Conservation (phyloP, 345 rosid genomes). For the Citrus trifoliata region DNA sequence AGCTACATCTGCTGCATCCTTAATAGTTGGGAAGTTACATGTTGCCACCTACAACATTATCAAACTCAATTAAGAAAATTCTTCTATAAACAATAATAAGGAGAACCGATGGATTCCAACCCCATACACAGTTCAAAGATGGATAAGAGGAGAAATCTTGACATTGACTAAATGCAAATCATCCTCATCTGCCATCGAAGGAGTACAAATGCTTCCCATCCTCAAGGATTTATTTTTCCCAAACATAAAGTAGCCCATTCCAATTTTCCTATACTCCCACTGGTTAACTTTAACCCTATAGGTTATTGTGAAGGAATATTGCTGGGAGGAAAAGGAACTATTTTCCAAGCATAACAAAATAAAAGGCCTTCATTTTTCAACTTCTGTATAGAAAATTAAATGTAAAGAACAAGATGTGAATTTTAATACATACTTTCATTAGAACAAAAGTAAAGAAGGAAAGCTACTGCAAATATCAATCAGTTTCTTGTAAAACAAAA, state of each 20-base stretch:
- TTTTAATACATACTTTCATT: background rate
- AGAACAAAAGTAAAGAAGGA: background rate
- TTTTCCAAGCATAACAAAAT: background rate
- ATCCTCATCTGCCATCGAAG: background rate
- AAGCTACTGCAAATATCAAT: background rate
- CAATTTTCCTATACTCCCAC: background rate
- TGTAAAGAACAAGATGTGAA: background rate
- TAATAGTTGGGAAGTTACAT: slow-evolving; percentile 87
- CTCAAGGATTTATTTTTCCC: background rate
- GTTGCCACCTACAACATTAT: slow-evolving; percentile 70
- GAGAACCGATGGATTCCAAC: background rate
- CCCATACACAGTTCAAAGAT: background rate
- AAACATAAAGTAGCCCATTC: background rate
- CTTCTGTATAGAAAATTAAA: background rate
- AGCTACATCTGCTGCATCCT: slow-evolving; percentile 98
- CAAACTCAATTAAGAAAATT: background rate
- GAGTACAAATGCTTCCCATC: background rate
- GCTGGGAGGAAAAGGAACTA: background rate
- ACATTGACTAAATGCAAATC: background rate
- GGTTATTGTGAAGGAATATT: background rate
- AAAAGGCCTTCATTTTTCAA: background rate
- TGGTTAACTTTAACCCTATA: background rate
- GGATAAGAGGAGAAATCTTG: background rate
- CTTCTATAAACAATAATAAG: background rate
- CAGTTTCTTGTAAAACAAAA: background rate